Conservation (phyloP, 2,329 filamentous ascomycete genomes). For the Elsinoe batatas region DNA sequence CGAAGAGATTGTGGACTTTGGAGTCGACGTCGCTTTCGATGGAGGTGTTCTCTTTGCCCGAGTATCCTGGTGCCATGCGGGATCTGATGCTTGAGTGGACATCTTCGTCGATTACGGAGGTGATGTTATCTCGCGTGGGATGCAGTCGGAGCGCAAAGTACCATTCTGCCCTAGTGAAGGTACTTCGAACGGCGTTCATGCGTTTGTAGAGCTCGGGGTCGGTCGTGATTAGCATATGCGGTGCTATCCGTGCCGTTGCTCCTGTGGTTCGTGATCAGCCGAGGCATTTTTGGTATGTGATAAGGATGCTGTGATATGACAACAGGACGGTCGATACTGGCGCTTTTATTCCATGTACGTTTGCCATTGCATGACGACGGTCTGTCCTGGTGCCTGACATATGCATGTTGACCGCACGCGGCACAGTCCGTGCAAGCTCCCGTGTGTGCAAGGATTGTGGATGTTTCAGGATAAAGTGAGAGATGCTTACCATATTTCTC, state of each 20-base stretch:
- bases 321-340: background rate
- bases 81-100: conserved; percentile 30
- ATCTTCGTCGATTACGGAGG: conserved; percentile 29
- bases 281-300: background rate
- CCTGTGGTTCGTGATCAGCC: conserved; percentile 21
- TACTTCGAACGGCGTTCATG: conserved; percentile 31
- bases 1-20: conserved; percentile 26
- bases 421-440: background rate
- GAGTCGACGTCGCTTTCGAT: conserved; percentile 31
- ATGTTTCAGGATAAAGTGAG: background rate
- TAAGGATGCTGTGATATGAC: background rate
- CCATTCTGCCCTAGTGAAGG: conserved; percentile 29
- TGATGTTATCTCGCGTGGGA: conserved; percentile 32
- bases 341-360: background rate
- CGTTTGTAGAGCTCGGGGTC: conserved; percentile 30
- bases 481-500: conserved; percentile 28
- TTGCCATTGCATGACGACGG: background rate
- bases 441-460: background rate
- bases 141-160: conserved; percentile 31
- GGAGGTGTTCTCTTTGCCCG: conserved; percentile 31
- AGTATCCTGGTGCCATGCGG: conserved; percentile 31
- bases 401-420: background rate
- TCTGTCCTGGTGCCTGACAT: background rate
- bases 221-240: conserved; percentile 29
- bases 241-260: conserved; percentile 30